Conservation (phyloP, 2,329 filamentous ascomycete genomes). For the Colletotrichum sansevieriae region DNA sequence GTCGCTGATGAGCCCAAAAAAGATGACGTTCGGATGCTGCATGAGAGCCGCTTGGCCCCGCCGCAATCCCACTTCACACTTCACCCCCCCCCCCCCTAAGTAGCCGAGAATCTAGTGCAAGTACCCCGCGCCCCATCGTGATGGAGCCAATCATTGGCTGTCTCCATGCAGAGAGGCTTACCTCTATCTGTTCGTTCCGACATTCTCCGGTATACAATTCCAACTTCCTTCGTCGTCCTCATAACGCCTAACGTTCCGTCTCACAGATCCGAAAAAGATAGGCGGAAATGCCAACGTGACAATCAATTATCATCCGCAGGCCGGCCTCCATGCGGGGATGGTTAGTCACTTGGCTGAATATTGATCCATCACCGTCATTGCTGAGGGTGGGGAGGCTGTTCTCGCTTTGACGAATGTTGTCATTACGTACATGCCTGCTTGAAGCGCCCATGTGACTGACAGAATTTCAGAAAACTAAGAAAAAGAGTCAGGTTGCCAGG, state of each 20-base stretch:
- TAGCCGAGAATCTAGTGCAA: conserved; percentile 26
- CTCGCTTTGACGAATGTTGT: conserved; percentile 22
- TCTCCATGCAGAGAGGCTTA: conserved; percentile 30
- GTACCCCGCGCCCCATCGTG: conserved; percentile 33
- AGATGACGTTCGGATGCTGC: conserved; percentile 41
- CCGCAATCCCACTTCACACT: conserved; percentile 2
- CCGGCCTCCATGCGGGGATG: not conserved
- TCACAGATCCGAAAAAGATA: not conserved
- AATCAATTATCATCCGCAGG: not conserved
- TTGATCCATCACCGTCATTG: conserved; percentile 21
- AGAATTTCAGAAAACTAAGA: not conserved
- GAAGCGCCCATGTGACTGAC: conserved; percentile 26
- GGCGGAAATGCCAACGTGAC: not conserved
- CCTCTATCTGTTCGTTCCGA: conserved; percentile 34
- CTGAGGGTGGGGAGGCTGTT: not conserved
- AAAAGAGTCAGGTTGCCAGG: conserved; percentile 11
- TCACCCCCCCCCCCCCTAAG: not conserved
- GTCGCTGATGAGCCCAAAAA: conserved; percentile 23
- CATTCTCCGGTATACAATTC: conserved; percentile 34
- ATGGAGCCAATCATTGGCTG: conserved; percentile 20
- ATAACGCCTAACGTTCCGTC: not conserved
- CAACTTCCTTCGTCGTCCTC: not conserved
- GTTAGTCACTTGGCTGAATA: conserved; percentile 23
- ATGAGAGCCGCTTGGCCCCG: conserved; percentile 40
- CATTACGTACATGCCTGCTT: conserved; percentile 30